Evolutionary conservation across 2,329 filamentous ascomycete genomes (phyloP).

Genomic region (Botrytis sinoallii): DNA sequence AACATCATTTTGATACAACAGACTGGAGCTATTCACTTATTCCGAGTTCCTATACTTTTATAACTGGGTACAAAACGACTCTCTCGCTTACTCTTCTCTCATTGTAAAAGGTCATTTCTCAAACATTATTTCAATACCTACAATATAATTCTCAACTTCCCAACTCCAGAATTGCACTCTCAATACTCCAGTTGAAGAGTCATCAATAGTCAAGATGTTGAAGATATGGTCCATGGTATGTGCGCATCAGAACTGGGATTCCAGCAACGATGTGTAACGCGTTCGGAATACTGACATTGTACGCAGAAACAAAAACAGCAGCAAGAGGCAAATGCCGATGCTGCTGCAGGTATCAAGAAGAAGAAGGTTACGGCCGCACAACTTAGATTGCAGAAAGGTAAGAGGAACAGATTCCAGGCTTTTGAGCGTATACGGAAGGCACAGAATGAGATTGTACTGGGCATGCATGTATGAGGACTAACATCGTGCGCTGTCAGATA

Average conservation of each 20-base stretch:
- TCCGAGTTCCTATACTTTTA: neutral
- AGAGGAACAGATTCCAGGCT: neutral
- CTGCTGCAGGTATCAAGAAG: conserved; percentile 74
- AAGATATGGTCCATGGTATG: conserved; percentile 99
- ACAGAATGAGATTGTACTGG: neutral
- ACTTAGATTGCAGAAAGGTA: conserved; percentile 92
- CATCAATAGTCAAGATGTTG: conserved; percentile 66
- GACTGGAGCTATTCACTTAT: neutral
- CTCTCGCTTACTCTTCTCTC: conserved; percentile 1
- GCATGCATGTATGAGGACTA: neutral
- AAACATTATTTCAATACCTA: neutral
- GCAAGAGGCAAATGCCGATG: conserved; percentile 81
- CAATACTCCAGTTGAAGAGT: neutral
- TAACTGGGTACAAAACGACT: neutral
- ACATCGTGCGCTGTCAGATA: conserved; percentile 50
- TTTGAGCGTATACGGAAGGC: neutral
- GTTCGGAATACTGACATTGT: neutral
- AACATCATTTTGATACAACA: neutral
- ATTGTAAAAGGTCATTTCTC: neutral
- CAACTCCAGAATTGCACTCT: neutral
- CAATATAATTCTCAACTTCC: neutral
- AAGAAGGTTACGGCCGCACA: conserved; percentile 98
- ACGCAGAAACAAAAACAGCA: conserved; percentile 90
- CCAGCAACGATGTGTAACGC: neutral
- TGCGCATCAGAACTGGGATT: conserved; percentile 10